Conservation (phyloP, 2,329 filamentous ascomycete species). For the Fusarium temperatum region DNA sequence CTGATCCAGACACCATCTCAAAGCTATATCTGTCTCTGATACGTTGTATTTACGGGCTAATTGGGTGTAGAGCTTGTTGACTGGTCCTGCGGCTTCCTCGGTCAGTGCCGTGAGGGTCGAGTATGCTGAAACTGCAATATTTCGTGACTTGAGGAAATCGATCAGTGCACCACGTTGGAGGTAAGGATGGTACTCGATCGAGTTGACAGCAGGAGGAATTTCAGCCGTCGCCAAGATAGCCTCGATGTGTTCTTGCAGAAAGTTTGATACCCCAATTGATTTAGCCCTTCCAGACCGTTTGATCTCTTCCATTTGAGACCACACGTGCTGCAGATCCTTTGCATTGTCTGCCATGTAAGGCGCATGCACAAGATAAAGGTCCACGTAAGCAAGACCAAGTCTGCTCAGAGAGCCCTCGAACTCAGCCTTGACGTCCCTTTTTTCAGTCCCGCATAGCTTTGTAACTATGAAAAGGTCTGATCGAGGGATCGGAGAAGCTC, state of each 20-base stretch:
- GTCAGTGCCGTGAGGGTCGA: not conserved
- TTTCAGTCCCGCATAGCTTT: not conserved
- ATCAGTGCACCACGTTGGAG: not conserved
- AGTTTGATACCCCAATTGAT: not conserved
- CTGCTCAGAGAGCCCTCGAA: not conserved
- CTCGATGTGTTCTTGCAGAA: not conserved
- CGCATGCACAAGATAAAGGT: not conserved
- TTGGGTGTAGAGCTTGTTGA: not conserved
- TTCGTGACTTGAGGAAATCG: not conserved
- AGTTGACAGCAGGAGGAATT: not conserved
- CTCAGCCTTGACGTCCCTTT: not conserved
- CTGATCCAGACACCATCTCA: not conserved
- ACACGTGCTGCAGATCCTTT: not conserved
- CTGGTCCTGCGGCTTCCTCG: not conserved
- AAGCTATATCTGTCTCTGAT: not conserved
- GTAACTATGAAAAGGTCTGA: not conserved
- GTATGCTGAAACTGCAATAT: not conserved
- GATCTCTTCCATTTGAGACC: not conserved
- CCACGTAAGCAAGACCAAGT: not conserved
- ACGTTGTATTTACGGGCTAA: not conserved
- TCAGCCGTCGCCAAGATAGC: not conserved
- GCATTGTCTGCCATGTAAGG: not conserved
- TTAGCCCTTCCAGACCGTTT: not conserved
- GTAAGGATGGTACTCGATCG: not conserved
- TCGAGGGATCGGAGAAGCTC: not conserved